Percentiles rank a stretch among this genome's conserved stretches.
These are phyloP conservation scores for Coniochaeta sp. DNA, from an alignment of 2,329 filamentous ascomycete genomes.

Conservation along the genomic window DNA sequence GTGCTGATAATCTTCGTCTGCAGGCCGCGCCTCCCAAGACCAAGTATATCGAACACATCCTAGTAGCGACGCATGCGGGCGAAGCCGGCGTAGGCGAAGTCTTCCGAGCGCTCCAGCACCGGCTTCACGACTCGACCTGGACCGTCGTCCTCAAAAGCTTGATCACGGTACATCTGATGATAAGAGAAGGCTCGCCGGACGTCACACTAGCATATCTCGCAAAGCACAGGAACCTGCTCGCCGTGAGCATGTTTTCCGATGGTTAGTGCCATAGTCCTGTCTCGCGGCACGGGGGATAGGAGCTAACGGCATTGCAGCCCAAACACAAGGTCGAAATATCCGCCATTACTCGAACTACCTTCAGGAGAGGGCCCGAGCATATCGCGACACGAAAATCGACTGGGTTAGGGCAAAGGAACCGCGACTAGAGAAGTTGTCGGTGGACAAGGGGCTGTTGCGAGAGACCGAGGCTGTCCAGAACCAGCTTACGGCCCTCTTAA, in stretches of 20 bases:
- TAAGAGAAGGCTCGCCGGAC: slow-evolving; percentile 86
- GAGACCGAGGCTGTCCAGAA: slow-evolving; percentile 88
- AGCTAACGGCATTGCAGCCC: slow-evolving; percentile 48
- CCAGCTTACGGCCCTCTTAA: slow-evolving; percentile 77
- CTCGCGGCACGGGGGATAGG: background rate
- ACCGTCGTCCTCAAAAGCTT: slow-evolving; percentile 98
- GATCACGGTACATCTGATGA: slow-evolving; percentile 95
- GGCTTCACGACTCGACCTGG: slow-evolving; percentile 94
- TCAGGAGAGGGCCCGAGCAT: slow-evolving; percentile 72
- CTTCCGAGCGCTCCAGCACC: slow-evolving; percentile 82
- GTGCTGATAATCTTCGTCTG: slow-evolving; percentile 7
- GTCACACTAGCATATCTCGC: slow-evolving; percentile 81
- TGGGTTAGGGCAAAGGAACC: slow-evolving; percentile 80
- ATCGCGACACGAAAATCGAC: slow-evolving; percentile 76
- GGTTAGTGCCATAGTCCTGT: slow-evolving; percentile 46
- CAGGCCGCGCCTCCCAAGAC: slow-evolving; percentile 94
- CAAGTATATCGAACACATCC: slow-evolving; percentile 98
- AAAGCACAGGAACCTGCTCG: slow-evolving; percentile 73
- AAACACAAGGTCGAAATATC: slow-evolving; percentile 93
- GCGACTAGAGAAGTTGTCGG: slow-evolving; percentile 73
- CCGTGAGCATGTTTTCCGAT: slow-evolving; percentile 87
- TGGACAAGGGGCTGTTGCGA: slow-evolving; percentile 86
- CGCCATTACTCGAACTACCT: slow-evolving; percentile 86
- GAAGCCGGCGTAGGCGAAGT: slow-evolving; percentile 94
- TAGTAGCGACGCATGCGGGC: slow-evolving; percentile 88